Evolutionary conservation across 805 yeast species (phyloP), one percentile per base, ranked within the genome.

Genomic region (Brettanomyces naardenensis): DNA sequence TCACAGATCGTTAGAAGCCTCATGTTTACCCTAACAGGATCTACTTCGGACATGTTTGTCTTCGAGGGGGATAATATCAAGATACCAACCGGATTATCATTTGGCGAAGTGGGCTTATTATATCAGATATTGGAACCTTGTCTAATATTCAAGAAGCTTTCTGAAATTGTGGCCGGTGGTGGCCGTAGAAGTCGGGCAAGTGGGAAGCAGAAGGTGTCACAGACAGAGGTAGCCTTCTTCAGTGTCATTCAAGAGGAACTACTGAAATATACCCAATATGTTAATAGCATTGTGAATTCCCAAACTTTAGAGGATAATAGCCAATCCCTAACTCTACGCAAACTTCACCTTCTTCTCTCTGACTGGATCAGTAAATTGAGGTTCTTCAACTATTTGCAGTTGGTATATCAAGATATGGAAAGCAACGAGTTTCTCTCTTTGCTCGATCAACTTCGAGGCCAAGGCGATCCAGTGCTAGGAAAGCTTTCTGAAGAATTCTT

Each of bases 391-490:
- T 66, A 66, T 35, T 54, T 83, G 4, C 61, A 43, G 4, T 48
- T 47, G 26, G 61, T 61, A 22, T 56, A 65, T 6, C 53, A 51
- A 5, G 14, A n/a, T 6, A 30, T 55, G 28, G 46, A 50, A 22
- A 78, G 79, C 1, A 71, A 72, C 33, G 72, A 73, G 19, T 67
- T 82, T 31, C 54, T 89, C 11, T 68, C 80, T 0, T 47, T 68
- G 2, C 60, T 85, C 1, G 64, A 70, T 48, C 55, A 64, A 3
- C 66, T 71, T 31, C 66, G 76, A 2, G 61, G 62, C 20, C 76
- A 77, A 52, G 96, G 95, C 1, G 95, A 90, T 52, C 45, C 53
- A 6, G 44, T 64, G 4, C 65, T 87, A 2, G 51, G 64, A 25
- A 44, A 53, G 0, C 49, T 76, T 11, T 63, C 86, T 0, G 32